Base-by-base conservation (phyloP, 1,284 basidiomycete genomes). In the Ustilago trichophora region DNA sequence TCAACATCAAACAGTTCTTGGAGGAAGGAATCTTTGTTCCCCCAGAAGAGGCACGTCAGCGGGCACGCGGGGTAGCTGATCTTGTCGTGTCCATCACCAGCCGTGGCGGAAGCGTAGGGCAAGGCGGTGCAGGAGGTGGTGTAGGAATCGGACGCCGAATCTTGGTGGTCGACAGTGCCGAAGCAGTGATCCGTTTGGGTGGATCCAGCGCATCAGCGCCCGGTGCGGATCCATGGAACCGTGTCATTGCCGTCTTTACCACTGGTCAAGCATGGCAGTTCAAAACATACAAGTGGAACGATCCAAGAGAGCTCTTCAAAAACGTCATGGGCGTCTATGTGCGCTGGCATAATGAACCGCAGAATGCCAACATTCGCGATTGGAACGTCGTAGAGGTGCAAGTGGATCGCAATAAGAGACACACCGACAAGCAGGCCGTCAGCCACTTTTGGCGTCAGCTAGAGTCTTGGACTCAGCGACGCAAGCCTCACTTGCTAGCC, bases 181-280 rank as follows among this genome's bases (percentile, higher is more conserved):
- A 98, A 76, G 93, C 93, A 0, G 84, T 98, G 35, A 87, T 87
- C 38, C 94, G 96, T 82, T 92, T 97, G 73, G 93, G 92, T 1
- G 85, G 25, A 16, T 55, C 43, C 11, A 70, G 45, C 6, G 59
- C 59, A 2, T 47, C 63, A 2, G 54, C 60, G 13, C 65, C 50
- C 2, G 72, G 63, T 4, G 49, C 58, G 3, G 78, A 80, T 44
- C 71, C 64, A 10, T 76, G 86, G 86, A 92, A 95, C 60, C 87
- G 95, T 21, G 96, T 98, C 6, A 89, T 97, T 4, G 95, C 92
- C 72, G 95, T 98, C 11, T 90, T 97, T 86, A 98, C 95, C 2
- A 98, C 93, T 0, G 95, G 95, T 2, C 95, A 98, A 76, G 89
- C 90, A 43, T 98, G 95, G 95, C 95, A 98, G 82, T 98, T 98